Base-by-base conservation (phyloP, 768 basidiomycete species). In the Boletus eberwhitei region DNA sequence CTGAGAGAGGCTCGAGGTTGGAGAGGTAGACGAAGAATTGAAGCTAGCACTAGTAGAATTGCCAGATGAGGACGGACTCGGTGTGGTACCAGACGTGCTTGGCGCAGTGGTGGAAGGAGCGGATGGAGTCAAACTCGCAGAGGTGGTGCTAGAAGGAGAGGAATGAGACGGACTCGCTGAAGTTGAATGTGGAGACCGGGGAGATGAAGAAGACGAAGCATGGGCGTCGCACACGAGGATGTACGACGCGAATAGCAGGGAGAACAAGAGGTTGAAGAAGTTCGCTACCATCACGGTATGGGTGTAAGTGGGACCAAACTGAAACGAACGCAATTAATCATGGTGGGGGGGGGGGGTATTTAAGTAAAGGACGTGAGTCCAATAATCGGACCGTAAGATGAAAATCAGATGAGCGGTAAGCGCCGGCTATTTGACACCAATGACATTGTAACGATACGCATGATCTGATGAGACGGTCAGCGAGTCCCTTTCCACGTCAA, bases 241-340 rank as follows among this genome's bases (percentile, higher is more conserved):
- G 44, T 36, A 39, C 21, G 59, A 55, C 16, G 29, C 50, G 12
- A 39, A 43, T 0, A 68, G 46, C 26, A 70, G 48, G 34, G 68
- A 46, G 16, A 58, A 52, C 19, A 45, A 57, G 39, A 65, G 24
- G 19, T 40, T 34, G 46, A 55, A 41, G 11, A 56, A 14, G 8
- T n/a, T 59, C 9, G n/a, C 50, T 26, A 26, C 56, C 70, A 69
- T 71, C 59, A 50, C 37, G 35, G 22, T 12, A 6, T 21, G 52
- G 44, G 5, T 2, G n/a, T 4, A 46, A 34, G 45, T 19, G 47
- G 57, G 48, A 43, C 8, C 36, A 13, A 16, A n/a, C n/a, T 19
- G 39, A 12, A 7, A 50, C 37, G 8, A 21, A 31, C 29, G 19
- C 29, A 29, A 19, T 29, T 29, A 29, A 8, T 21, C 14, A 8